Evolutionary conservation across 2,329 filamentous ascomycete genomes (phyloP), one percentile per base, ranked within the genome.

Genomic region (Hypoxylon sp.): DNA sequence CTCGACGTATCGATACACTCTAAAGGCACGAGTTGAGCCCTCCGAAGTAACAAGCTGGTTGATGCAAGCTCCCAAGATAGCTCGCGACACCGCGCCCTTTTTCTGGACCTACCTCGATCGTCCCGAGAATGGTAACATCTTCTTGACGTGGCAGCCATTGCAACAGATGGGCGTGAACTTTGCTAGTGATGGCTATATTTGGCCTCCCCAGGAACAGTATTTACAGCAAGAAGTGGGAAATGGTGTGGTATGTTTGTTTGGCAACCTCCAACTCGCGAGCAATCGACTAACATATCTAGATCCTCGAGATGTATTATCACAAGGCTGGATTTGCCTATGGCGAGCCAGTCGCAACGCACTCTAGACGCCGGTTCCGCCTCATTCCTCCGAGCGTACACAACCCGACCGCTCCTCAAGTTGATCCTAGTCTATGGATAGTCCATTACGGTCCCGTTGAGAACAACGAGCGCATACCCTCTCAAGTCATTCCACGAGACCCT

Each of bases 31-130:
- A 57, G 85, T 97, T 72, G 89, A 91, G 73, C 85, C 92, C 31
- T 88, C 92, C 64, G 92, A 94, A 72, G 92, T 95, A 27, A 91
- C 93, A 68, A 91, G 93, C 76, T 95, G 93, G 86, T 88, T 98
- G 67, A 86, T 94, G 77, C 89, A 90, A 75, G 94, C 94, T 42
- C 93, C 94, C 7, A 91, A 93, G 77, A 92, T 97, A 69, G 92
- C 94, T 73, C 92, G 93, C 79, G 92, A 97, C 76, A 86, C 90
- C 71, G 91, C 94, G 53, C 89, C 95, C 2, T 94, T 99, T 86
- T 93, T 91, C 81, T 99, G 95, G 95, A 94, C 92, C 50, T 97
- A 95, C 79, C 88, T 98, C 62, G 90, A 96, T 74, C 88, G 89
- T 58, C 95, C 95, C 10, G 86, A 86, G 57, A 93, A 97, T 80